phyloP scores from a whole-genome alignment of 805 yeast genomes.

The Kazachstania psychrophila region DNA sequence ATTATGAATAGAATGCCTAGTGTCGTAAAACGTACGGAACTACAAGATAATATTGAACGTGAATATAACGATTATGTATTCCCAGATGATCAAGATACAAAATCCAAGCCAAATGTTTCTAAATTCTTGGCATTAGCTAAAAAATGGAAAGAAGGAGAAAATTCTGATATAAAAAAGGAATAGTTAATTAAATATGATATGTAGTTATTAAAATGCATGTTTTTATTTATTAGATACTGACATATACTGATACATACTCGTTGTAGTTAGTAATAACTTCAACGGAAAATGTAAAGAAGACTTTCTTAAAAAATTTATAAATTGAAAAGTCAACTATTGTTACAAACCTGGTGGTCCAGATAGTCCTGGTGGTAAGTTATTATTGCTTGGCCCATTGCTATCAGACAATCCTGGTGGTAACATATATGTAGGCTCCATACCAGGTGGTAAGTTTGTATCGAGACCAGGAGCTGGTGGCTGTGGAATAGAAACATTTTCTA shows the following conservation, averaged over 20 bases:
- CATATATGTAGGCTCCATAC: not conserved
- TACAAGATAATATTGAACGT: slow-evolving; percentile 37
- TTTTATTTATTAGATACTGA: too few species aligned
- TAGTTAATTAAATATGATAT: too few species aligned
- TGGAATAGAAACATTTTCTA: too few species aligned
- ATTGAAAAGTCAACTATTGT: not conserved
- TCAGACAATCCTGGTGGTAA: slow-evolving; percentile 9
- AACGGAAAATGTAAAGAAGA: too few species aligned
- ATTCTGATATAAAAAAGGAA: too few species aligned
- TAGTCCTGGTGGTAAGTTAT: slow-evolving; percentile 26
- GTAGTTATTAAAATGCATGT: too few species aligned
- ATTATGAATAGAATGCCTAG: slow-evolving; percentile 47
- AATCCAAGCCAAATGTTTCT: slow-evolving; percentile 16
- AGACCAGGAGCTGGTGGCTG: not conserved
- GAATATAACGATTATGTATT: slow-evolving; percentile 55
- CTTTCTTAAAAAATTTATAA: too few species aligned
- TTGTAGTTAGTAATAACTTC: too few species aligned
- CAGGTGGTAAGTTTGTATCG: slow-evolving; percentile 2
- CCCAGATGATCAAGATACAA: slow-evolving; percentile 43
- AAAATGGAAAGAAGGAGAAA: slow-evolving; percentile 35
- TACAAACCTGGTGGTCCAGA: slow-evolving; percentile 20
- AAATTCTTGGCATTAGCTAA: slow-evolving; percentile 40
- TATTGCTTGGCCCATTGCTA: slow-evolving; percentile 4
- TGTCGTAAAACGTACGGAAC: slow-evolving; percentile 30
- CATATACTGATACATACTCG: too few species aligned